Evolutionary conservation across 768 basidiomycete species (phyloP), one percentile per base, ranked within the genome.

Genomic region (Pulveroboletus sp.): DNA sequence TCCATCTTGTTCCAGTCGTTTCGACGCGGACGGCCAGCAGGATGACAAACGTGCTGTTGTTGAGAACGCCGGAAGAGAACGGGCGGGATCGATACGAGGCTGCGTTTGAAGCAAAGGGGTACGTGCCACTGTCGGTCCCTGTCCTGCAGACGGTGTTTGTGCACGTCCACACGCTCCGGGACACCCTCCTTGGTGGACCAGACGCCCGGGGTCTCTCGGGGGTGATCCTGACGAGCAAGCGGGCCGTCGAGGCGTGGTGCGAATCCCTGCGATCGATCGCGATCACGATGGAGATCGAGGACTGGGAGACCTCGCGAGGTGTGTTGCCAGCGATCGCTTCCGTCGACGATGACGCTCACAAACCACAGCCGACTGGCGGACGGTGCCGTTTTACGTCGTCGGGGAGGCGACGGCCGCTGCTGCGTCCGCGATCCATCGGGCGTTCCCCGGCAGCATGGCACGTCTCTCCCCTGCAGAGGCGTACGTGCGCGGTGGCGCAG

Each of bases 181-280:
- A 66, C 14, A 64, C 77, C 43, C 64, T 88, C 16, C 44, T 55
- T 1, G 35, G 49, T 7, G 79, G 77, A 1, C 75, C 78, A 2
- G 27, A 38, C 1, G 44, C 20, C 2, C 52, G 62, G 17, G 56
- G 51, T 17, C 69, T 77, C 49, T 66, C 64, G 7, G 91, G 85
- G 6, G 84, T 91, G 6, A 76, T 93, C 40, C 60, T 93, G 19
- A 95, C 92, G 4, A 92, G 89, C 59, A 82, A 79, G 26, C 73
- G 93, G 23, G 81, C 85, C 0, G 83, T 82, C 53, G 86, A 90
- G 41, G 87, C 86, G 0, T 89, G 87, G 81, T 71, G 64, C 32
- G 61, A 60, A 6, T 82, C 76, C 26, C 66, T 45, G 50, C 64
- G 30, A 40, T 47, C 49, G 35, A 49, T 61, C 11, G n/a, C 36